Evolutionary conservation across 75 land plant genomes (phyloP).

Genomic region (Cryptomeria japonica): DNA sequence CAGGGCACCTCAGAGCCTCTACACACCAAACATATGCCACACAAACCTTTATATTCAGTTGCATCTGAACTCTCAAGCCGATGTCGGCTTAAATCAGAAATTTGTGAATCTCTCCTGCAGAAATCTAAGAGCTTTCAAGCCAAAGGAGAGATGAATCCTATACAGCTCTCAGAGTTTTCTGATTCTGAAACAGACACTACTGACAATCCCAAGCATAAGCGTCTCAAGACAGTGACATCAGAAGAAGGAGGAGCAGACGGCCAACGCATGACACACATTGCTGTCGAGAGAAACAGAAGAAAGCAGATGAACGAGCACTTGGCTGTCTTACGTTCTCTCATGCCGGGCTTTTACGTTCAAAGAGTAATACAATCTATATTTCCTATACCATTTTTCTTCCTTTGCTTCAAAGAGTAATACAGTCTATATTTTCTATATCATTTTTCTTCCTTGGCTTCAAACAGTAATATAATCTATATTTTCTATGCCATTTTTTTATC

Average conservation of each 20-base stretch:
- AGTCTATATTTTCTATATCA: background rate
- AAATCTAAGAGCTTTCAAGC: background rate
- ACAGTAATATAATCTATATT: too few species aligned
- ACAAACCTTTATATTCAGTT: background rate
- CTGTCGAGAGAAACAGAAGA: constrained; percentile 73
- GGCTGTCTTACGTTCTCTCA: constrained; percentile 58
- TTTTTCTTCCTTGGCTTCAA: too few species aligned
- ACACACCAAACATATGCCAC: background rate
- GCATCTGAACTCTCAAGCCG: background rate
- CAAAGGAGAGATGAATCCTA: background rate
- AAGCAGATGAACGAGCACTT: constrained; percentile 81
- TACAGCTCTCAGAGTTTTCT: constrained; percentile 1
- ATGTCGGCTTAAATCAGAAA: background rate
- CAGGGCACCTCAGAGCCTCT: background rate
- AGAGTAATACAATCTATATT: constrained; percentile 29
- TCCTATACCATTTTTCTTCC: background rate
- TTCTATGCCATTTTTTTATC: too few species aligned
- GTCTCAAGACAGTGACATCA: background rate
- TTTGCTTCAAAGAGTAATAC: too few species aligned
- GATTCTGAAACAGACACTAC: constrained; percentile 10
- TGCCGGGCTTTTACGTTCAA: constrained; percentile 74
- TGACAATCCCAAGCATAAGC: constrained; percentile 1
- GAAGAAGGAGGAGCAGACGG: constrained; percentile 32
- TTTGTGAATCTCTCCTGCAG: background rate
- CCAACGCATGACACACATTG: constrained; percentile 78